Base-by-base conservation (phyloP, 805 yeast species). In the Yamadazyma philogaea region DNA sequence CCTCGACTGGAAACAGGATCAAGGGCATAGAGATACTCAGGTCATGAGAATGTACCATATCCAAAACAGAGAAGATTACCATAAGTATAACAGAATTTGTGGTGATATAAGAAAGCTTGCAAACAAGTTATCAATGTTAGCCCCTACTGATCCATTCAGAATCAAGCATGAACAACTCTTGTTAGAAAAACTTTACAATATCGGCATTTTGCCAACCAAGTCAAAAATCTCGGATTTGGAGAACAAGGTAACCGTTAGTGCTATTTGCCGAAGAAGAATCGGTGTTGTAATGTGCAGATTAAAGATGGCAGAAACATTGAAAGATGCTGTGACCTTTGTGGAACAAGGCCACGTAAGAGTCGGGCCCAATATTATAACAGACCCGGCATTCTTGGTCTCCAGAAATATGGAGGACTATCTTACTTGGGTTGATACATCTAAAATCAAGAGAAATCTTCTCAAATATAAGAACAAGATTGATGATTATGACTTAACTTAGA, bases 281-380 rank as follows among this genome's bases (percentile, higher is more conserved):
- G 96, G 95, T 7, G 96, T 91, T 31, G 91, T 93, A 34, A 87
- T 93, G 96, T 88, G 91, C 55, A 77, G 96, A 45, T 70, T 90
- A 52, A 87, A 84, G 56, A 95, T 93, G 99, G 90, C 96, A 0
- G 89, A 91, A 56, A 86, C 83, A 33, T 74, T 91, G 19, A 68
- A 77, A 21, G 97, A 90, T 63, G 99, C 98, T 0, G 86, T 90
- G 19, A 87, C 87, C 37, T 87, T 87, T 60, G 77, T 95, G 11
- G 97, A 93, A 59, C 98, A 93, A 62, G 99, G 99, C 2, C 98
- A 93, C 57, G 96, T 93, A 2, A 77, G 99, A 53, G 96, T 93
- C 6, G 99, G 99, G 0, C 98, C 98, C 10, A 85, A 88, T 59
- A 84, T 95, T 20, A 83, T 95, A 34, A 90, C 96, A 1, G 99